Percentiles rank a stretch among this genome's conserved stretches.
Evolutionary conservation across 2,329 filamentous ascomycete species (phyloP).

Genomic region (Aureobasidium vineae): DNA sequence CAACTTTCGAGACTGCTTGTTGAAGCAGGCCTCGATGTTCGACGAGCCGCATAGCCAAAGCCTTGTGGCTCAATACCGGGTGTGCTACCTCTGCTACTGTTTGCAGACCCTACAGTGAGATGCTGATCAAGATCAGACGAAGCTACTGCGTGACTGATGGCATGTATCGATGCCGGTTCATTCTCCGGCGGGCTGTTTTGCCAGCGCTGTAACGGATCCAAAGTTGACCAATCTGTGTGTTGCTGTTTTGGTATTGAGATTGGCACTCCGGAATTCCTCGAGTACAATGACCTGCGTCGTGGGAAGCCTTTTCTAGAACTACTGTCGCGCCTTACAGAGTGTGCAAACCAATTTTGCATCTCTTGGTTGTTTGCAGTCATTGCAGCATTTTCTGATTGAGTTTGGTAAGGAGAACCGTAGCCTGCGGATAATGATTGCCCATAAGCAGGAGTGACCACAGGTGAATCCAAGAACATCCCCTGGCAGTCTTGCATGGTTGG

Average conservation of each 20-base stretch:
- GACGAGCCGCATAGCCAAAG: conserved; percentile 1
- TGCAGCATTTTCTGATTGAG: conserved; percentile 8
- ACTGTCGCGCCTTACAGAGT: conserved; percentile 15
- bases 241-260: conserved; percentile 15
- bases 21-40: conserved; percentile 17
- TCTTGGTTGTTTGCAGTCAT: conserved; percentile 23
- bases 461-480: neutral
- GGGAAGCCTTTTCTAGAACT: conserved; percentile 12
- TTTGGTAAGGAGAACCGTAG: neutral
- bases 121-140: conserved; percentile 35
- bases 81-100: conserved; percentile 21
- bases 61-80: neutral
- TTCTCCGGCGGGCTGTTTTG: conserved; percentile 67
- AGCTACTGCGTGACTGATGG: conserved; percentile 61
- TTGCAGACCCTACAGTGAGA: neutral
- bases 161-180: conserved; percentile 63
- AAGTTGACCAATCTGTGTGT: conserved; percentile 37
- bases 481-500: neutral
- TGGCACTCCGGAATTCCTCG: conserved; percentile 20
- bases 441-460: neutral
- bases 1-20: conserved; percentile 23
- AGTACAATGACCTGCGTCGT: conserved; percentile 15
- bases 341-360: conserved; percentile 20
- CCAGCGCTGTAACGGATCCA: conserved; percentile 61
- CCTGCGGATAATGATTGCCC: neutral